These are phyloP conservation scores for Fusarium armeniacum DNA, from an alignment of 2,329 filamentous ascomycete species.

Conservation along the genomic window DNA sequence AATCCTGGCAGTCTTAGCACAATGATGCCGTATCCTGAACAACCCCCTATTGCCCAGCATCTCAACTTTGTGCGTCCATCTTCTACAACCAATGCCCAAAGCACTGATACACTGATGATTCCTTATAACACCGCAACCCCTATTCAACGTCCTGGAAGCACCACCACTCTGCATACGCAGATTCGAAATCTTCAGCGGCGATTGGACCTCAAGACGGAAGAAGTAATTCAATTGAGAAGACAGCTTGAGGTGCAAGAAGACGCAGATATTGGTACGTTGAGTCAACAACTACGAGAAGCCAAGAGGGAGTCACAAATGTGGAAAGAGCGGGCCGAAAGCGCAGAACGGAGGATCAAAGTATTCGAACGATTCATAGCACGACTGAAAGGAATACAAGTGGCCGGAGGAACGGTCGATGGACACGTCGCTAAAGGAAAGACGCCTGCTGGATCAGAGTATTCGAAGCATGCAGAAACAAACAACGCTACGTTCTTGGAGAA, in stretches of 20 bases:
- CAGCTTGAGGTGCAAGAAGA: slow-evolving; percentile 62
- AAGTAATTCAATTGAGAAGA: slow-evolving; percentile 60
- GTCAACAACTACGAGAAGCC: slow-evolving; percentile 62
- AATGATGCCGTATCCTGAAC: slow-evolving; percentile 56
- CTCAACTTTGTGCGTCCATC: slow-evolving; percentile 55
- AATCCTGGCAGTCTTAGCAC: slow-evolving; percentile 55
- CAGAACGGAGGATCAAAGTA: slow-evolving; percentile 66
- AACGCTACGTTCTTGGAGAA: slow-evolving; percentile 2
- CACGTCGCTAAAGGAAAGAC: background rate
- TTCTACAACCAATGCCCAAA: slow-evolving; percentile 44
- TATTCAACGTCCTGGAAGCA: slow-evolving; percentile 47
- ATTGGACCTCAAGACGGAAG: slow-evolving; percentile 62
- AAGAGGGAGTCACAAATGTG: slow-evolving; percentile 59
- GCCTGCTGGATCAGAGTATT: background rate
- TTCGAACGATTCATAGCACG: slow-evolving; percentile 61
- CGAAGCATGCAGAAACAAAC: background rate
- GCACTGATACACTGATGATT: background rate
- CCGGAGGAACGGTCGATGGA: slow-evolving; percentile 11
- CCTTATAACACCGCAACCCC: slow-evolving; percentile 18
- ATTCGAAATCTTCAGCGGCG: slow-evolving; percentile 64
- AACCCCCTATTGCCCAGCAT: slow-evolving; percentile 58
- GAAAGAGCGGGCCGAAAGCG: slow-evolving; percentile 68
- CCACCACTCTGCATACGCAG: slow-evolving; percentile 61
- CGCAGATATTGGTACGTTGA: slow-evolving; percentile 61
- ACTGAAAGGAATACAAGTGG: slow-evolving; percentile 53